Base-by-base conservation (phyloP, 257 asterid species). In the Petunia axillaris region DNA sequence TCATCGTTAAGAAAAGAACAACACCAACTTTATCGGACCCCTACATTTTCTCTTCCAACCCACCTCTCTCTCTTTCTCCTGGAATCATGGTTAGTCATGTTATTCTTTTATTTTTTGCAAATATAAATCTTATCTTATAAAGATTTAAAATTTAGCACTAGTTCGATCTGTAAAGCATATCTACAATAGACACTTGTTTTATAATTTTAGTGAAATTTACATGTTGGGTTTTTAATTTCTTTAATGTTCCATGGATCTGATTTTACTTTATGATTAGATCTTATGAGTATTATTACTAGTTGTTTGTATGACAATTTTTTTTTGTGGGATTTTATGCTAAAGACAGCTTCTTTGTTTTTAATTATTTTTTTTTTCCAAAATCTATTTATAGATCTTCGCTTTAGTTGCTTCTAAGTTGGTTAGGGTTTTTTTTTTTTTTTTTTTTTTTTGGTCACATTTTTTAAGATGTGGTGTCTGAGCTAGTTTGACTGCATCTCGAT, bases 41-140 rank as follows among this genome's bases (percentile, higher is more conserved):
- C 88, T 85, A 82, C 78, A 85, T 85, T 82, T 82, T 66, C 84
- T 85, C 84, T 82, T 79, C 82, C 71, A 64, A n/a, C 43, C 68
- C 5, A 36, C 48, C 9, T 36, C 52, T 46, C 57, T 48, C 15
- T 16, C 60, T 36, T 76, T 53, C 81, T 48, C 55, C 79, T 41
- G 43, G 46, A 78, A 80, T 36, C 79, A 85, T 85, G 88, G 88
- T 85, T 43, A 82, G 86, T 67, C 41, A 3, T 15, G 37, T 11
- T 57, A 39, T 4, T 43, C 1, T 48, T 36, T 36, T 82, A 6
- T 4, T 71, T 6, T 2, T 10, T 57, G 1, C 13, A 11, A 64
- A 8, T 14, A 3, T 6, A 46, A 40, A 40, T 16, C 48, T 14
- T 7, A 11, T 16, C 0, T 25, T 70, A 14, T 53, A 5, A 8